A percentile compares a stretch with the other conserved stretches of the same genome.
Evolutionary conservation across 2,329 filamentous ascomycete genomes (phyloP).

Genomic region (Colletotrichum camelliae): DNA sequence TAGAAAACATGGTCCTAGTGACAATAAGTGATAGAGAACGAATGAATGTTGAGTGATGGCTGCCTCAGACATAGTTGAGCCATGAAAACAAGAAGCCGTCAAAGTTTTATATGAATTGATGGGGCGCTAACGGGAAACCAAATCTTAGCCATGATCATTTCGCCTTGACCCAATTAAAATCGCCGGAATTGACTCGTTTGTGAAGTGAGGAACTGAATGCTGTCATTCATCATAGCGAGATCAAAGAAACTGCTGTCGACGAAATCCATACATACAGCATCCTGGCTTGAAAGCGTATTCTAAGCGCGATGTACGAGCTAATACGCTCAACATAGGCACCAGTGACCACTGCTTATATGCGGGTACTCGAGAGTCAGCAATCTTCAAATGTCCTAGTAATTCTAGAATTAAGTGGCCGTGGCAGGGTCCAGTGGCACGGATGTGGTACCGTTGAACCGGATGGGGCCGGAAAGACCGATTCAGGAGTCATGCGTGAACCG

Average conservation of each 20-base stretch:
- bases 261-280: not conserved
- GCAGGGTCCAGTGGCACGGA: not conserved
- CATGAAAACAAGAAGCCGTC: not conserved
- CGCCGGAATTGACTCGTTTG: accelerated
- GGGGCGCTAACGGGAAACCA: accelerated
- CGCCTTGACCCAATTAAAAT: not conserved
- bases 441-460: not conserved
- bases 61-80: not conserved
- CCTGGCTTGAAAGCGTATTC: not conserved
- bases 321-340: not conserved
- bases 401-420: not conserved
- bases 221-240: not conserved
- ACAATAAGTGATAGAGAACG: not conserved
- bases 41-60: not conserved
- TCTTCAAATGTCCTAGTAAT: not conserved
- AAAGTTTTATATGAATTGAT: not conserved
- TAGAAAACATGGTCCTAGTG: not conserved
- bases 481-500: not conserved
- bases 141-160: not conserved
- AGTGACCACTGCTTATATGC: not conserved
- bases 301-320: not conserved
- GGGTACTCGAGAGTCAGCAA: not conserved
- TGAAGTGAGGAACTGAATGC: not conserved
- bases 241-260: not conserved
- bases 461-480: not conserved